These are phyloP conservation scores for Salinomyces thailandicus DNA, from an alignment of 2,329 filamentous ascomycete species.

Conservation along the genomic window DNA sequence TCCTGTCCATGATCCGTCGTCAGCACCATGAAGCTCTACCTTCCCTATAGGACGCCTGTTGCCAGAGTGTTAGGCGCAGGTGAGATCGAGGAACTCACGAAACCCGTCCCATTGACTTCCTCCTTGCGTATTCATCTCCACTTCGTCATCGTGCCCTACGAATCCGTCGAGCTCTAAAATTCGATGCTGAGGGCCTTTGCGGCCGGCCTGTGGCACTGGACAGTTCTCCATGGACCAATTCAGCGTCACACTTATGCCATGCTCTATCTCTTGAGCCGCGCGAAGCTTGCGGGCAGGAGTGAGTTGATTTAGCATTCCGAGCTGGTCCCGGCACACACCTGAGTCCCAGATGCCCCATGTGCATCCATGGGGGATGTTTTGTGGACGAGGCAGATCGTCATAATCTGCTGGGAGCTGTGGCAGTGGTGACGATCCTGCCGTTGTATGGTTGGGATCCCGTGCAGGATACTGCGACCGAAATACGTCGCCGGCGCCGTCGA, in stretches of 20 bases:
- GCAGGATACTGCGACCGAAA: too few species aligned
- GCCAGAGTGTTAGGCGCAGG: too few species aligned
- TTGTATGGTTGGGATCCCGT: too few species aligned
- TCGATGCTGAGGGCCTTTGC: constrained; percentile 21
- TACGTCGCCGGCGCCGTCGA: too few species aligned
- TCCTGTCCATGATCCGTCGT: too few species aligned
- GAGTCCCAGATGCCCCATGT: constrained; percentile 34
- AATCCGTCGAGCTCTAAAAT: constrained; percentile 14
- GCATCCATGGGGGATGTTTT: constrained; percentile 7
- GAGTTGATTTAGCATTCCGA: constrained; percentile 45
- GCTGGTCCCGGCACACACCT: constrained; percentile 39
- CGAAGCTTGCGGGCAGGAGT: constrained; percentile 36
- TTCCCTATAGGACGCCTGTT: too few species aligned
- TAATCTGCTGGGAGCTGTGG: too few species aligned
- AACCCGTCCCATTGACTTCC: constrained; percentile 48
- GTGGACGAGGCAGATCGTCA: not conserved
- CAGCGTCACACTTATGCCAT: constrained; percentile 28
- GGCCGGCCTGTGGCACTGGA: constrained; percentile 22
- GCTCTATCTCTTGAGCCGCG: constrained; percentile 32
- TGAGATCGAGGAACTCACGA: too few species aligned
- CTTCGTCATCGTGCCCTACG: constrained; percentile 38
- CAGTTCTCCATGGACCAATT: constrained; percentile 35
- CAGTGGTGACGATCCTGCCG: too few species aligned
- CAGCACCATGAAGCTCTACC: too few species aligned
- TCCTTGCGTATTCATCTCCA: constrained; percentile 47